Conservation (phyloP, 2,329 filamentous ascomycete species). For the Pseudohalonectria lignicola region DNA sequence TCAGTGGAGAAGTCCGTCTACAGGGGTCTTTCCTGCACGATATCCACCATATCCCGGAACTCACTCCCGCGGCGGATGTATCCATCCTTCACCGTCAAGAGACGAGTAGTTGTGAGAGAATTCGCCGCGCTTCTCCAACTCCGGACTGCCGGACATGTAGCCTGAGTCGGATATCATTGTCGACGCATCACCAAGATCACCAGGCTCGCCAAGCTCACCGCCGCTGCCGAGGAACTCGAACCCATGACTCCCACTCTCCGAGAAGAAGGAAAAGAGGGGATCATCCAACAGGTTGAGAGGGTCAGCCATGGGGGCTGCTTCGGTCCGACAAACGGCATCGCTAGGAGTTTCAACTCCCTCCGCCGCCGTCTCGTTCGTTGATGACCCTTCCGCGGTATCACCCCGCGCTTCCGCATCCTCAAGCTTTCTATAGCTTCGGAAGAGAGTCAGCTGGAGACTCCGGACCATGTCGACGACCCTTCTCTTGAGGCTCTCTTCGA, state of each 20-base stretch:
- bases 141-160: neutral
- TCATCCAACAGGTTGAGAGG: neutral
- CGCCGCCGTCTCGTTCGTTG: no score
- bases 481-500: neutral
- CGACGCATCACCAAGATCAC: no score
- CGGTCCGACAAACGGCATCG: no score
- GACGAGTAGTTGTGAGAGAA: no score
- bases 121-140: neutral
- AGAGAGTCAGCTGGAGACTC: neutral
- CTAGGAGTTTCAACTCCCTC: no score
- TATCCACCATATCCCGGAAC: no score
- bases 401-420: neutral
- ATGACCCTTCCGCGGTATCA: no score
- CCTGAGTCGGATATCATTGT: neutral
- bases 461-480: conserved; percentile 1
- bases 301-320: neutral
- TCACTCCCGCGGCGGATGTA: no score
- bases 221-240: neutral
- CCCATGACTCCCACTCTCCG: neutral
- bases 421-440: neutral
- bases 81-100: no score
- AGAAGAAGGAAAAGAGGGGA: neutral
- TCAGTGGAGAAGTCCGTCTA: no score
- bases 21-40: no score
- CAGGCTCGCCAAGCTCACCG: neutral